Evolutionary conservation across 2,329 filamentous ascomycete genomes (phyloP), one percentile per base, ranked within the genome.

Genomic region (Exophiala oligosperma): DNA sequence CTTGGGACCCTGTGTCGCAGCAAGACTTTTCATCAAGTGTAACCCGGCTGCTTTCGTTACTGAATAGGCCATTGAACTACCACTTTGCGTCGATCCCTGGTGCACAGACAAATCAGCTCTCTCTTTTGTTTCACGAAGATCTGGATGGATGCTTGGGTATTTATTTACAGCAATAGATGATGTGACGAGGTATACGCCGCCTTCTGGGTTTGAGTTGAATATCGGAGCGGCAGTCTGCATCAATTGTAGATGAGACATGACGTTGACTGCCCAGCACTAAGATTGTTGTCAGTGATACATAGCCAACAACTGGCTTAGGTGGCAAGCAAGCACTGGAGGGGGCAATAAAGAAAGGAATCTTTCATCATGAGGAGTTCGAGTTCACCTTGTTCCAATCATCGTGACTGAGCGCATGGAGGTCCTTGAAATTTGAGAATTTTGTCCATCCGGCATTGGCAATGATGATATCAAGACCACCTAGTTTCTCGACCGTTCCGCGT

Each of bases 1-100:
- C 71, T 86, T 87, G 1, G 79, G 76, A 0, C 85, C 85, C 62
- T 87, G 81, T 11, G 82, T 83, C 49, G 80, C 76, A 3, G 86
- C 86, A 38, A 89, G 72, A 60, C 84, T 83, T 67, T 85, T 86
- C 77, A 86, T 85, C 49, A 88, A 72, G 71, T 89, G 86, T 54
- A 89, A 67, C 73, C 87, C 83, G 14, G 90, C 90, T 1, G 90
- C 83, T 71, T 93, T 94, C 29, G 88, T 89, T n/a, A 92, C 87
- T 0, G 85, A 80, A 68, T 94, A 93, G 6, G 90, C 84, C 64
- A 87, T 69, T 2, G 81, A 81, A 62, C 84, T 88, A 1, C 86
- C 87, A 57, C 79, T 82, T 0, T 83, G 80, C 66, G 80, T 84
- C 1, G 88, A 80, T 0, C 85, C 86, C 0, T 60, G 17, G 17